phyloP scores from a whole-genome alignment of 1,139 yeast genomes.

The Hansenula sp. region DNA sequence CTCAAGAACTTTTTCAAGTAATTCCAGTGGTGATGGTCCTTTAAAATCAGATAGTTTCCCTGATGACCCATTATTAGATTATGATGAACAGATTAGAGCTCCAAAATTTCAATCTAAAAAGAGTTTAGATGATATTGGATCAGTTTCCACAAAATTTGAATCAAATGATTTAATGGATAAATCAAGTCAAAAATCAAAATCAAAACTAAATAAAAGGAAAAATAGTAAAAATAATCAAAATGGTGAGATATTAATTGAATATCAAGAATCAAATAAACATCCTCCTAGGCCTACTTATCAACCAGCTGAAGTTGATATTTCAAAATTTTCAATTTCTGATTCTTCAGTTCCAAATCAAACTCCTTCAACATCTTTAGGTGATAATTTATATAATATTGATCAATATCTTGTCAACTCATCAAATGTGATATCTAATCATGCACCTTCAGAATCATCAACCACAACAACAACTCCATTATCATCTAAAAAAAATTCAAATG shows the following conservation, averaged over 20 bases:
- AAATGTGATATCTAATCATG: slow-evolving; percentile 1
- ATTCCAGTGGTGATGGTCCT: not conserved
- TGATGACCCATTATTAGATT: slow-evolving; percentile 21
- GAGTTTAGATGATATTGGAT: slow-evolving; percentile 9
- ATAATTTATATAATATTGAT: slow-evolving; percentile 6
- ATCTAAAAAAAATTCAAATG: slow-evolving; percentile 18
- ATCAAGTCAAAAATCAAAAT: not conserved
- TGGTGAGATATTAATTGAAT: not conserved
- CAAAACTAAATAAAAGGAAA: not conserved
- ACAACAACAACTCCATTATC: slow-evolving; percentile 10
- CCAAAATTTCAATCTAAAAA: slow-evolving; percentile 20
- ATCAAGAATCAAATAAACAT: not conserved
- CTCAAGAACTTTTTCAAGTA: slow-evolving; percentile 8
- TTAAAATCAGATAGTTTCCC: slow-evolving; percentile 10
- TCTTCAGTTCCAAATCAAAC: slow-evolving; percentile 1
- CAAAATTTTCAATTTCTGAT: slow-evolving; percentile 6
- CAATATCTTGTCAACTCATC: slow-evolving; percentile 4
- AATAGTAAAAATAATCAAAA: not conserved
- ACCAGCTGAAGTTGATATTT: slow-evolving; percentile 21
- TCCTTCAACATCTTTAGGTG: slow-evolving; percentile 11
- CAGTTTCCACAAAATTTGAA: not conserved
- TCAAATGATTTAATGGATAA: slow-evolving; percentile 3
- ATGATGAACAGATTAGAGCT: slow-evolving; percentile 23
- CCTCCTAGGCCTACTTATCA: slow-evolving; percentile 15
- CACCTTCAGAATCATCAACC: slow-evolving; percentile 4